Percentiles rank a stretch among this genome's conserved stretches.
phyloP scores from a whole-genome alignment of 345 rosid species.

The Eucalyptus cloeziana region DNA sequence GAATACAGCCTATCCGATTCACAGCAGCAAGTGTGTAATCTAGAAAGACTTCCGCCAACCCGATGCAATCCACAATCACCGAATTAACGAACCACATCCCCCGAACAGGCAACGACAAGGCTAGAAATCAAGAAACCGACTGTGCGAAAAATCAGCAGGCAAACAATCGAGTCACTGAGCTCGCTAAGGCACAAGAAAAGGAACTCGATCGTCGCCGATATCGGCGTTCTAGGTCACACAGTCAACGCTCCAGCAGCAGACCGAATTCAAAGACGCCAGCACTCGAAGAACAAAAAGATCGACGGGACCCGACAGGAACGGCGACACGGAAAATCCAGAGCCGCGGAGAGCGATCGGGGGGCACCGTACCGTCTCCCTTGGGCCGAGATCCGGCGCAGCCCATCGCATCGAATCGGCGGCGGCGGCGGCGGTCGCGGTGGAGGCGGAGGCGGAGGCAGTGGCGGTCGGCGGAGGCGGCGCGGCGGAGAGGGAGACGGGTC shows the following conservation, averaged over 20 bases:
- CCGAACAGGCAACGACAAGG: background rate
- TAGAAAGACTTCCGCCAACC: no score
- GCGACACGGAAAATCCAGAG: background rate
- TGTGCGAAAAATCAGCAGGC: background rate
- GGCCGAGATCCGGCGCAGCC: conserved; percentile 9
- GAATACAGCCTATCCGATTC: background rate
- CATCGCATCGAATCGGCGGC: background rate
- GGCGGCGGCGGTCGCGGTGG: background rate
- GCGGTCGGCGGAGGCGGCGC: background rate
- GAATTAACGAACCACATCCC: background rate
- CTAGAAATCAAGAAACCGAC: no score
- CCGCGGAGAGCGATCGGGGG: background rate
- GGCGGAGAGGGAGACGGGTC: background rate
- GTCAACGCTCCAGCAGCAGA: background rate
- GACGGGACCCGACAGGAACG: background rate
- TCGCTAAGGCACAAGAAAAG: background rate
- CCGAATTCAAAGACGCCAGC: background rate
- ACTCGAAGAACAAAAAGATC: background rate
- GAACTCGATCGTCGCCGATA: background rate
- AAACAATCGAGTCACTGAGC: background rate
- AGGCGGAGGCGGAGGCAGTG: background rate
- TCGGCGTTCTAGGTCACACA: background rate
- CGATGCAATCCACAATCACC: background rate
- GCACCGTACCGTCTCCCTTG: background rate
- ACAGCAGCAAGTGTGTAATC: background rate